phyloP scores from a whole-genome alignment of 495 filamentous ascomycete species.

The Geopyxis carbonaria region DNA sequence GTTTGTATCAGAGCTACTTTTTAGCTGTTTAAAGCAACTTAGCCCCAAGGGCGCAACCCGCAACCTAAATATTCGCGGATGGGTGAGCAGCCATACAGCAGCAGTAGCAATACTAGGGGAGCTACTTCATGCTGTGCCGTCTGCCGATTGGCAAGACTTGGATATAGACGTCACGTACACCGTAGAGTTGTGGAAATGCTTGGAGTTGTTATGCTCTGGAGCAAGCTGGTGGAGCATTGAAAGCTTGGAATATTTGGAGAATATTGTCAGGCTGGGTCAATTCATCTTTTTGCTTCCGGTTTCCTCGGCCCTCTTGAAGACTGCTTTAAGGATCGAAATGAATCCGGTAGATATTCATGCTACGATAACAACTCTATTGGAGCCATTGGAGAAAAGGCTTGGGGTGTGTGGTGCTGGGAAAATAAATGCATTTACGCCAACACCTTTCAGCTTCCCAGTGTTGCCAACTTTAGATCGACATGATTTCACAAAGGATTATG shows the following conservation, averaged over 20 bases:
- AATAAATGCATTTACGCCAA: conserved; percentile 18
- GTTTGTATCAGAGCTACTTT: conserved; percentile 14
- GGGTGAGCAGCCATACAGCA: conserved; percentile 8
- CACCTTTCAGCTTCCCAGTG: conserved; percentile 14
- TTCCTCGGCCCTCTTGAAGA: conserved; percentile 11
- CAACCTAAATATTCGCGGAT: background rate
- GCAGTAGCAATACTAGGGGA: conserved; percentile 12
- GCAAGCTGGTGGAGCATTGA: conserved; percentile 13
- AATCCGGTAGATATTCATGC: conserved; percentile 12
- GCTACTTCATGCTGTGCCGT: conserved; percentile 11
- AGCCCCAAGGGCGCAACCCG: background rate
- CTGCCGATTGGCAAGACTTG: conserved; percentile 6
- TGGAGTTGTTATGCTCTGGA: conserved; percentile 11
- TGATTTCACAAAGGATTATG: conserved; percentile 13
- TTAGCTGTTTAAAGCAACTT: conserved; percentile 8
- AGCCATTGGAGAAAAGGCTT: conserved; percentile 10
- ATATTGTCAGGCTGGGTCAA: conserved; percentile 7
- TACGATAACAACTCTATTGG: conserved; percentile 9
- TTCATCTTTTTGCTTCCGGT: conserved; percentile 11
- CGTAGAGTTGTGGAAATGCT: conserved; percentile 8
- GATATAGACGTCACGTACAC: conserved; percentile 6
- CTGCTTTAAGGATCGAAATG: conserved; percentile 11
- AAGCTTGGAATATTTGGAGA: conserved; percentile 4
- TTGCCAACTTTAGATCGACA: conserved; percentile 8
- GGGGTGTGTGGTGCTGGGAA: conserved; percentile 6